Evolutionary conservation across 148 eudicot genomes (phyloP).

Genomic region (Oxyria digyna): DNA sequence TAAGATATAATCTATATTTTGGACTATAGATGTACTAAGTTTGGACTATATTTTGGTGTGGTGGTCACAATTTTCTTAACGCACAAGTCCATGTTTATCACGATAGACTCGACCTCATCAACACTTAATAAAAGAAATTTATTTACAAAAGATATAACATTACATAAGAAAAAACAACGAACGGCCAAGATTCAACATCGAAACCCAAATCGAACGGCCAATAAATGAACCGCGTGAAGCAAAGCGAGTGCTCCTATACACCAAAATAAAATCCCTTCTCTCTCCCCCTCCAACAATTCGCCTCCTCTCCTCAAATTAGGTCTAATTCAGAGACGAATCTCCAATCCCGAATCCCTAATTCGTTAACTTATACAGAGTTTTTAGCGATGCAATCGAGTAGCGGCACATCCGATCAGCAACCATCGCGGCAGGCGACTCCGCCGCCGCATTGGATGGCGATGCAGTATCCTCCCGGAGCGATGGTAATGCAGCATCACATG

Average conservation of each 20-base stretch:
- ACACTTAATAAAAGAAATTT: background rate
- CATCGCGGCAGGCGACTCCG: background rate
- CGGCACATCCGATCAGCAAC: conserved; percentile 14
- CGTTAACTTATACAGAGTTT: background rate
- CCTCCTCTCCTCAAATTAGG: background rate
- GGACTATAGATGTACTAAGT: no score
- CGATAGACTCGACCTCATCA: background rate
- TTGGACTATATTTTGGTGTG: no score
- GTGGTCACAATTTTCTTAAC: no score
- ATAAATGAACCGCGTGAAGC: conserved; percentile 16
- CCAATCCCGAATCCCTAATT: background rate
- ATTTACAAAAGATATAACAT: no score
- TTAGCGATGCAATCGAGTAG: conserved; percentile 23
- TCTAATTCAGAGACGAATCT: background rate
- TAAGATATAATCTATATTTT: no score
- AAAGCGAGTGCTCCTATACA: conserved; percentile 7
- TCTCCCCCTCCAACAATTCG: conserved; percentile 6
- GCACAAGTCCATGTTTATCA: background rate
- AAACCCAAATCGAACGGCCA: conserved; percentile 19
- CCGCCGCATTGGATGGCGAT: conserved; percentile 38
- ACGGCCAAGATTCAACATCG: conserved; percentile 18
- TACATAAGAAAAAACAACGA: conserved; percentile 1
- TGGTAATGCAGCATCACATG: conserved; percentile 93
- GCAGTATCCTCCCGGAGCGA: conserved; percentile 84
- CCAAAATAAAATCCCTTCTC: conserved; percentile 12